phyloP scores from a whole-genome alignment of 129 eudicot species.

The Calendula officinalis region DNA sequence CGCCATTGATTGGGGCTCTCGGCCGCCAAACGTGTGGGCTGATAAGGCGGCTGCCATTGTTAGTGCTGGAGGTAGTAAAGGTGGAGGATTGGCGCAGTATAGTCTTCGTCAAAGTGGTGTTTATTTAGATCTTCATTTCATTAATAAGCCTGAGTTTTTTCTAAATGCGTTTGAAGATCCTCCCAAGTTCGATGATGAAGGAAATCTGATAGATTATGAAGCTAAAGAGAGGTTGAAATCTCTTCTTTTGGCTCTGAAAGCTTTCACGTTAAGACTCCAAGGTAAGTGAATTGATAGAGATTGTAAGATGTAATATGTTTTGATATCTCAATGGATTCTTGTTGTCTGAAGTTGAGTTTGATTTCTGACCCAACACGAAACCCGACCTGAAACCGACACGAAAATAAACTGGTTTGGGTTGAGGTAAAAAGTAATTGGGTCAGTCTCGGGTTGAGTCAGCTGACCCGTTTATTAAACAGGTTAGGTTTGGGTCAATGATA shows the following conservation, averaged over 20 bases:
- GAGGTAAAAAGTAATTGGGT: no score
- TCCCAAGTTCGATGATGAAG: constrained; percentile 59
- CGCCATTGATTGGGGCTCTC: constrained; percentile 83
- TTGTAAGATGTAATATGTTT: no score
- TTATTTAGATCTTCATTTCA: constrained; percentile 58
- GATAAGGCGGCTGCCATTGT: constrained; percentile 70
- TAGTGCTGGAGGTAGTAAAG: constrained; percentile 63
- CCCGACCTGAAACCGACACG: no score
- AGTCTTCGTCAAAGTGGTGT: constrained; percentile 73
- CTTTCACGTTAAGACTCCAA: constrained; percentile 49
- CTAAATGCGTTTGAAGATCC: constrained; percentile 53
- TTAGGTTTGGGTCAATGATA: no score
- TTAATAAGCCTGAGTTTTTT: constrained; percentile 75
- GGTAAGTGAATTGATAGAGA: constrained; percentile 15
- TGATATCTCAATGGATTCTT: no score
- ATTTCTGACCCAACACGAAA: no score
- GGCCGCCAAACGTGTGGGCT: constrained; percentile 72
- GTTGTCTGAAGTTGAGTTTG: no score
- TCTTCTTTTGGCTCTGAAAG: constrained; percentile 47
- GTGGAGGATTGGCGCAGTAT: constrained; percentile 68
- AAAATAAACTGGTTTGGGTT: no score
- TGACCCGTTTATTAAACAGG: no score
- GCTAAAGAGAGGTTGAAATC: constrained; percentile 46
- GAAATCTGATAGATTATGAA: constrained; percentile 51
- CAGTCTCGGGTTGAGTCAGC: no score